Conservation (phyloP, 2,329 filamentous ascomycete genomes). For the Fusarium redolens region DNA sequence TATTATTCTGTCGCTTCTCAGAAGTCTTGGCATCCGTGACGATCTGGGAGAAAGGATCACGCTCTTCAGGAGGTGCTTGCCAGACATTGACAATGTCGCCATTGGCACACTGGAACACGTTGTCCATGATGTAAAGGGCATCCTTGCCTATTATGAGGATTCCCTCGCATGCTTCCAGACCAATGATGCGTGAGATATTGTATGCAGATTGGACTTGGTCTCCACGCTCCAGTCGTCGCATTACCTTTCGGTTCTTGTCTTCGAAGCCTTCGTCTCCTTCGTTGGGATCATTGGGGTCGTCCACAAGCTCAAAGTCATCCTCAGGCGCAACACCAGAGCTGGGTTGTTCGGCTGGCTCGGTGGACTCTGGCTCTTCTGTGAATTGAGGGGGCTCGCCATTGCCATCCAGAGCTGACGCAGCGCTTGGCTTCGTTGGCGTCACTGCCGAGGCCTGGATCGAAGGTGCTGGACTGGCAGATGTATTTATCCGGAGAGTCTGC, state of each 20-base stretch:
- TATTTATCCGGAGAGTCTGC: slow-evolving; percentile 51
- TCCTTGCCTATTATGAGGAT: slow-evolving; percentile 93
- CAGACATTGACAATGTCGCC: slow-evolving; percentile 97
- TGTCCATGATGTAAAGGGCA: slow-evolving; percentile 92
- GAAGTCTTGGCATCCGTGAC: slow-evolving; percentile 75
- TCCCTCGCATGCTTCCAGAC: slow-evolving; percentile 92
- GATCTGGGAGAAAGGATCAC: slow-evolving; percentile 94
- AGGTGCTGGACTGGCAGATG: slow-evolving; percentile 37
- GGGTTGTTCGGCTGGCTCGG: slow-evolving; percentile 32
- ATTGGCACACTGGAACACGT: slow-evolving; percentile 93
- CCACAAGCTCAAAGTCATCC: slow-evolving; percentile 95
- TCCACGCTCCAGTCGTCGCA: slow-evolving; percentile 89
- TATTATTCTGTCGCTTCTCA: slow-evolving; percentile 68
- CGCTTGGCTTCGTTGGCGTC: slow-evolving; percentile 30
- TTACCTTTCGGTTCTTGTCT: slow-evolving; percentile 98
- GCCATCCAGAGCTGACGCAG: slow-evolving; percentile 38
- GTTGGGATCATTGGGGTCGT: slow-evolving; percentile 87
- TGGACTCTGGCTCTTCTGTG: slow-evolving; percentile 41
- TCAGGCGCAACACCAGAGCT: slow-evolving; percentile 63
- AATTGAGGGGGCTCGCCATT: slow-evolving; percentile 32
- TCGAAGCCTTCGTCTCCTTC: slow-evolving; percentile 84
- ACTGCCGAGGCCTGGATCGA: slow-evolving; percentile 31
- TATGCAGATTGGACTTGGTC: slow-evolving; percentile 94
- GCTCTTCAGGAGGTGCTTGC: slow-evolving; percentile 91
- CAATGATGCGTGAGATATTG: slow-evolving; percentile 94